phyloP scores from a whole-genome alignment of 2,329 filamentous ascomycete species.

The Malbranchea cinnamomea region DNA sequence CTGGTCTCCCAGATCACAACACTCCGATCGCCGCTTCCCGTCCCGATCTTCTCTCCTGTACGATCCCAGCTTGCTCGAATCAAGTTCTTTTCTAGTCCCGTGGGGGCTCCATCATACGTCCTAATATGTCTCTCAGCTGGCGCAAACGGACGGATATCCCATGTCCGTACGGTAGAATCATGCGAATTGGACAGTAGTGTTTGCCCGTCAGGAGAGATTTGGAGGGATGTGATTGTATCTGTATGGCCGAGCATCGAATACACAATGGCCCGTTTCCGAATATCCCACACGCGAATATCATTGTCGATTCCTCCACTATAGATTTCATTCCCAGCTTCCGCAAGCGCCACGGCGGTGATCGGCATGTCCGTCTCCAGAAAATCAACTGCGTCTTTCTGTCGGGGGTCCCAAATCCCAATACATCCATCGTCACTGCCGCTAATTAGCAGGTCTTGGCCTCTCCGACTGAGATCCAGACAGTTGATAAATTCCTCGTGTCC shows the following conservation, averaged over 20 bases:
- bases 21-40: constrained; percentile 78
- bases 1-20: constrained; percentile 83
- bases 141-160: constrained; percentile 92
- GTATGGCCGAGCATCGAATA: constrained; percentile 82
- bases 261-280: constrained; percentile 76
- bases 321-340: constrained; percentile 87
- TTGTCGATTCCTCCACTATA: constrained; percentile 94
- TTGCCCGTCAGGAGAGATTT: constrained; percentile 86
- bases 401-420: constrained; percentile 90
- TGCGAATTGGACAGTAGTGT: constrained; percentile 82
- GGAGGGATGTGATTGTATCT: constrained; percentile 80
- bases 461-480: constrained; percentile 69
- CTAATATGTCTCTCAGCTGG: constrained; percentile 70
- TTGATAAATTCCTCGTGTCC: constrained; percentile 97
- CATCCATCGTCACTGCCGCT: constrained; percentile 88
- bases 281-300: constrained; percentile 92
- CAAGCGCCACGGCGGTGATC: constrained; percentile 78
- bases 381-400: constrained; percentile 74
- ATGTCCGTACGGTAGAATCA: constrained; percentile 85
- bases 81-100: constrained; percentile 81
- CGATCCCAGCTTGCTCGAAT: constrained; percentile 81
- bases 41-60: constrained; percentile 71
- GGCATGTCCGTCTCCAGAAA: constrained; percentile 86
- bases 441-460: constrained; percentile 79
- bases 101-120: constrained; percentile 83